Base-by-base conservation (phyloP, 345 rosid genomes). In the Eucalyptus tenuipes region DNA sequence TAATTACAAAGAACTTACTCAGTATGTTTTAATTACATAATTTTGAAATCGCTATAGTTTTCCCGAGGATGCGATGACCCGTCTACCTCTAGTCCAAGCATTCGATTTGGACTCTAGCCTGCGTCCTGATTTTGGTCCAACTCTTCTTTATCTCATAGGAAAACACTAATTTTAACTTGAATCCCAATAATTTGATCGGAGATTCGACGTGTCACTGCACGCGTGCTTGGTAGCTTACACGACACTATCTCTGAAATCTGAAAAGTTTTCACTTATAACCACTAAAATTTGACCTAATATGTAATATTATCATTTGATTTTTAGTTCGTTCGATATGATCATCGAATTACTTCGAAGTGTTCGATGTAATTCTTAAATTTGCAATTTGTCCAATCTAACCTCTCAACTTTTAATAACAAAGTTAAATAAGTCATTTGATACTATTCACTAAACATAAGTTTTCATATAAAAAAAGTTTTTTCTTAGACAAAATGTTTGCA, bases 341-440 rank as follows among this genome's bases (percentile, higher is more conserved):
- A 33, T 68, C 3, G 0, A 3, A 8, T 31, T 33, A 2, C 37
- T 68, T 4, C 4, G 0, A 16, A 64, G 44, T 37, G 1, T 37
- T 18, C 8, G 10, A 37, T 10, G 25, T 18, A 37, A 22, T 71
- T 10, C 8, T 6, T 5, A 37, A 37, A 37, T 1, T 71, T 71
- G 37, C 5, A 71, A 33, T 71, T 37, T 71, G 2, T 33, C 7
- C 4, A 18, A 10, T 71, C 8, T 37, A 71, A 9, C 22, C 44
- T 71, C 45, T 71, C 27, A 37, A 71, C 7, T 71, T 71, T 71
- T 10, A 40, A 71, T 18, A 10, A 37, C 13, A 37, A 37, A 71
- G 3, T 68, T 9, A 71, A 71, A 37, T 71, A 15, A 37, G 25
- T 37, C 4, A 9, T 33, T 17, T 6, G 25, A 7, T 20, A 17